These are phyloP conservation scores for Aspergillus jensenii DNA, from an alignment of 2,329 filamentous ascomycete species.

Conservation along the genomic window DNA sequence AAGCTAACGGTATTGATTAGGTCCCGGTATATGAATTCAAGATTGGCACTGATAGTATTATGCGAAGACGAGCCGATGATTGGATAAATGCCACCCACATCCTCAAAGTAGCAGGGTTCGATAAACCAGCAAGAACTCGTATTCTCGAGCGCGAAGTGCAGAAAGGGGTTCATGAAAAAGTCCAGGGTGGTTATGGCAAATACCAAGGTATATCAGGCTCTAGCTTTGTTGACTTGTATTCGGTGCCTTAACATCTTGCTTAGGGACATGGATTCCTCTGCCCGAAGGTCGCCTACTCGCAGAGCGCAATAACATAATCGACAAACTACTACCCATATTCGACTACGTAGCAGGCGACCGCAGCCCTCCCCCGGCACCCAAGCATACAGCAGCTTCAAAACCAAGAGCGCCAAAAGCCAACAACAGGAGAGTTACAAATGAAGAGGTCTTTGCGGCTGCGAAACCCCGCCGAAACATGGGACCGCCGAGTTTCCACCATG, in stretches of 20 bases:
- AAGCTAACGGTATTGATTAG: constrained; percentile 47
- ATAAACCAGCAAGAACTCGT: constrained; percentile 91
- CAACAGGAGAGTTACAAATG: constrained; percentile 53
- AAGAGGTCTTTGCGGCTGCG: constrained; percentile 33
- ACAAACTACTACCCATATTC: constrained; percentile 83
- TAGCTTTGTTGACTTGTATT: not conserved
- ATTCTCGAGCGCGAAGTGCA: constrained; percentile 97
- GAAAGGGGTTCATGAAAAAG: constrained; percentile 94
- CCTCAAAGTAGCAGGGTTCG: constrained; percentile 92
- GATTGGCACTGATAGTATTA: constrained; percentile 86
- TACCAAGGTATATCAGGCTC: constrained; percentile 70
- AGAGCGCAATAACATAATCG: constrained; percentile 80
- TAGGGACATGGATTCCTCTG: constrained; percentile 94
- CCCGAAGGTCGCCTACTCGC: constrained; percentile 77
- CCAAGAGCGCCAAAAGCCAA: constrained; percentile 73
- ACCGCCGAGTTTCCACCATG: constrained; percentile 48
- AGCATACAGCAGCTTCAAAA: constrained; percentile 76
- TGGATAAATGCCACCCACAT: constrained; percentile 99
- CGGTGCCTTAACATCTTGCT: not conserved
- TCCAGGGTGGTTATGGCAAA: constrained; percentile 97
- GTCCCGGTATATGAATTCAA: constrained; percentile 95
- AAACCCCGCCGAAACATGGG: constrained; percentile 36
- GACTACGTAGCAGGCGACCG: constrained; percentile 81
- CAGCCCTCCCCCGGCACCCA: constrained; percentile 89
- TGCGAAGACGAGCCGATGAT: constrained; percentile 88